These are phyloP conservation scores for Pochonia chlamydosporia DNA, from an alignment of 2,329 filamentous ascomycete species.

Conservation along the genomic window DNA sequence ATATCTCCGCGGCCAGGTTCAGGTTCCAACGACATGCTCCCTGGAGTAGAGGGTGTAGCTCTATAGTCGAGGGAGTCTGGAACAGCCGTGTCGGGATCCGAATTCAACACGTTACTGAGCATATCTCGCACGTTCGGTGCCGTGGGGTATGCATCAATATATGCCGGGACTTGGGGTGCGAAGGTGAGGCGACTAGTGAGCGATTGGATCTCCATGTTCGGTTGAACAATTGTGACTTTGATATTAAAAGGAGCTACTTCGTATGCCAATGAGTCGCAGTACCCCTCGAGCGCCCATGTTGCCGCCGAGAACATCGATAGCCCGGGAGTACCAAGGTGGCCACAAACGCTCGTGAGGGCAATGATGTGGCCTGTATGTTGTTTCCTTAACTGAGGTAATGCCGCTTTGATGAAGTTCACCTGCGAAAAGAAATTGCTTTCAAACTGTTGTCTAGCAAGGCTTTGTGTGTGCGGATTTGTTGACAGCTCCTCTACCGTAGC, in stretches of 20 bases:
- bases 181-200: conserved; percentile 84
- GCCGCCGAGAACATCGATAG: conserved; percentile 87
- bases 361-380: conserved; percentile 87
- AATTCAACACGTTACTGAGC: conserved; percentile 71
- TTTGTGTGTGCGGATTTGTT: conserved; percentile 64
- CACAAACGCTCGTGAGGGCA: conserved; percentile 81
- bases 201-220: conserved; percentile 85
- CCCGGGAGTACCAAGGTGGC: conserved; percentile 87
- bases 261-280: conserved; percentile 91
- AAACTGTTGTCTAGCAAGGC: conserved; percentile 83
- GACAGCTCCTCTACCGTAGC: conserved; percentile 88
- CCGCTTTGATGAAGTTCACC: conserved; percentile 90
- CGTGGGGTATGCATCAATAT: conserved; percentile 34
- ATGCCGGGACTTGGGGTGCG: conserved; percentile 65
- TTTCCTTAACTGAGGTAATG: conserved; percentile 70
- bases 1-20: conserved; percentile 36
- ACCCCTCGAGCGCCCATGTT: conserved; percentile 92
- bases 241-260: conserved; percentile 97
- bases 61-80: conserved; percentile 23
- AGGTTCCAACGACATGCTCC: conserved; percentile 25
- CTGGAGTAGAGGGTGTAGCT: conserved; percentile 23
- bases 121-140: conserved; percentile 82
- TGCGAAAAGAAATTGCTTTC: conserved; percentile 93
- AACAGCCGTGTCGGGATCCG: conserved; percentile 60
- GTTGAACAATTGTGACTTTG: conserved; percentile 92